phyloP scores from a whole-genome alignment of 108 stramenopile species.

The Aurantiochytrium sp. region DNA sequence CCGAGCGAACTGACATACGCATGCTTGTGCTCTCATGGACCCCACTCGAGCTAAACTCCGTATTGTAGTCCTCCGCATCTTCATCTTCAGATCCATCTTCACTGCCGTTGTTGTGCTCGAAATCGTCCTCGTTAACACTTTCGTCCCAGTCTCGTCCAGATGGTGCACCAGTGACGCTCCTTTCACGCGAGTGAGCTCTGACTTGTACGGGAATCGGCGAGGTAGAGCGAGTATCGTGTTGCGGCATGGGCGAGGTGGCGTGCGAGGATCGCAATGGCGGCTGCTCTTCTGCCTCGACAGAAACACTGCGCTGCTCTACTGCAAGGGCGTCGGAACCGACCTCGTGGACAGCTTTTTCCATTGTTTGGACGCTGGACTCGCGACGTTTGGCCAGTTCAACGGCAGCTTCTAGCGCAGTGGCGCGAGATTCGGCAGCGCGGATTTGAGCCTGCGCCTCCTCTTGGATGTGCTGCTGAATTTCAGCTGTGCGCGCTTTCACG shows the following conservation, averaged over 20 bases:
- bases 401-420: background rate
- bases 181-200: too few species aligned
- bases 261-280: background rate
- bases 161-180: too few species aligned
- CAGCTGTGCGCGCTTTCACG: background rate
- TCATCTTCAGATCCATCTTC: background rate
- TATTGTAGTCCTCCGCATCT: background rate
- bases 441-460: background rate
- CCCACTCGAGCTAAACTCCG: background rate
- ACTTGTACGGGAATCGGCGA: background rate
- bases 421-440: background rate
- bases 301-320: background rate
- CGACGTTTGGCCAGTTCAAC: background rate
- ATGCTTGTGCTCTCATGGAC: background rate
- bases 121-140: background rate
- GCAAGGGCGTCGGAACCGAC: background rate
- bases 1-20: background rate
- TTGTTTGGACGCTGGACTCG: background rate
- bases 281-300: background rate
- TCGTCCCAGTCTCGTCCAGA: too few species aligned
- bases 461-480: background rate
- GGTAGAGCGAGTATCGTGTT: background rate
- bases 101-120: background rate
- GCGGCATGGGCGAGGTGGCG: background rate
- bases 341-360: background rate